Percentiles rank a stretch among this genome's conserved stretches.
These are phyloP conservation scores for Candida labiduridarum DNA, from an alignment of 1,139 yeast species.

Conservation along the genomic window DNA sequence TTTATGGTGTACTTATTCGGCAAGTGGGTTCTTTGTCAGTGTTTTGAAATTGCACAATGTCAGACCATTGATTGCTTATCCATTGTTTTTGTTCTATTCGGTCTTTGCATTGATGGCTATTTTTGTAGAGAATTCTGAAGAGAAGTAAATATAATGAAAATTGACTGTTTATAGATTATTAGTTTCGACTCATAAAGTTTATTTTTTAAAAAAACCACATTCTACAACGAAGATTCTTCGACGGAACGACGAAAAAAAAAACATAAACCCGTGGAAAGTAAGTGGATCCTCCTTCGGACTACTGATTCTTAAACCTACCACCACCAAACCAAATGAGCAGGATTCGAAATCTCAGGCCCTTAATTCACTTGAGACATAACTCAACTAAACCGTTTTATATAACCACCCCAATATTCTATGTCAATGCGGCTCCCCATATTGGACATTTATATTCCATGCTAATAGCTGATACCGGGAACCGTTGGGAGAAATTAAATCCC, in stretches of 20 bases:
- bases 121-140: constrained; percentile 60
- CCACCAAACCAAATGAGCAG: neutral
- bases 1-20: constrained; percentile 93
- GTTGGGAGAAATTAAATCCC: constrained; percentile 65
- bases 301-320: too few relatives aligned
- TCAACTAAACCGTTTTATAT: constrained; percentile 49
- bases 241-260: neutral
- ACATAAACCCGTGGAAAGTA: too few relatives aligned
- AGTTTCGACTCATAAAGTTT: neutral
- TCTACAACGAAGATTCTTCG: neutral
- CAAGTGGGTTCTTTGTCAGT: constrained; percentile 90
- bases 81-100: constrained; percentile 86
- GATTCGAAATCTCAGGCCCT: neutral
- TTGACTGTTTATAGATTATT: neutral
- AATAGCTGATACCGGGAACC: constrained; percentile 71
- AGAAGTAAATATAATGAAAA: neutral
- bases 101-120: constrained; percentile 97
- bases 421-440: constrained; percentile 91
- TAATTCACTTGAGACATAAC: constrained; percentile 5
- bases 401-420: constrained; percentile 95
- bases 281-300: too few relatives aligned
- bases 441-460: constrained; percentile 93
- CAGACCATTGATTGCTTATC: constrained; percentile 90
- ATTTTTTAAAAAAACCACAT: neutral
- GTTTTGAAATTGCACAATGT: constrained; percentile 83